Conservation (phyloP, 176 grass and related monocot genomes). For the Echinochloa phyllopogon region DNA sequence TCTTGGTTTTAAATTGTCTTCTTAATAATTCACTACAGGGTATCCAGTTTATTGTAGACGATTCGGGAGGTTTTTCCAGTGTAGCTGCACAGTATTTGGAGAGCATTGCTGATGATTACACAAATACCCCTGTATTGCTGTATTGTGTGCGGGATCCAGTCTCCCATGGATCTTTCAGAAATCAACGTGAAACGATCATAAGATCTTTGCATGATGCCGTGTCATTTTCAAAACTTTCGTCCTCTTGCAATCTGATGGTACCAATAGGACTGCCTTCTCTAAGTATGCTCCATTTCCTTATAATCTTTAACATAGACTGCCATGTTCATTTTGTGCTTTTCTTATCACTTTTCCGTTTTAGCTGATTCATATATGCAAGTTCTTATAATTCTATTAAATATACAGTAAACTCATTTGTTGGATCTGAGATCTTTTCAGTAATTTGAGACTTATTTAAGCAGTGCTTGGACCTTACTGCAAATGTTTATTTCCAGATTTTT, state of each 20-base stretch:
- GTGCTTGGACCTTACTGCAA: not conserved
- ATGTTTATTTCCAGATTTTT: slow-evolving; percentile 19
- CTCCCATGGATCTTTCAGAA: slow-evolving; percentile 52
- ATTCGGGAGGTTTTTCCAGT: slow-evolving; percentile 74
- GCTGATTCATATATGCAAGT: slow-evolving; percentile 8
- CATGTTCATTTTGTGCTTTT: slow-evolving; percentile 4
- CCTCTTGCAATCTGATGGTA: slow-evolving; percentile 77
- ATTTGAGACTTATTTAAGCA: slow-evolving; percentile 13
- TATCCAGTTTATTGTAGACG: slow-evolving; percentile 74
- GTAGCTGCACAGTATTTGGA: slow-evolving; percentile 77
- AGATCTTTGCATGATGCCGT: slow-evolving; percentile 84
- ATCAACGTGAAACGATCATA: slow-evolving; percentile 62
- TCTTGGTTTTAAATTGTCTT: slow-evolving; percentile 27
- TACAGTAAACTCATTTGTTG: slow-evolving; percentile 1
- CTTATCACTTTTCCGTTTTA: not conserved
- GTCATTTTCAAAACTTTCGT: slow-evolving; percentile 83
- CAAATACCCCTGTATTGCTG: slow-evolving; percentile 81
- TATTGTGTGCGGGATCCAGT: slow-evolving; percentile 73
- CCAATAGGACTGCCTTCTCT: slow-evolving; percentile 84
- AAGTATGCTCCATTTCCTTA: slow-evolving; percentile 47
- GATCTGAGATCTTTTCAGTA: not conserved
- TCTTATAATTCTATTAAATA: slow-evolving; percentile 33
- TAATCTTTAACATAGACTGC: not conserved
- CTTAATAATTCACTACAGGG: slow-evolving; percentile 64
- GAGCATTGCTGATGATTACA: slow-evolving; percentile 89